Evolutionary conservation across 2,329 filamentous ascomycete genomes (phyloP).

Genomic region (Alternaria brassicicola): DNA sequence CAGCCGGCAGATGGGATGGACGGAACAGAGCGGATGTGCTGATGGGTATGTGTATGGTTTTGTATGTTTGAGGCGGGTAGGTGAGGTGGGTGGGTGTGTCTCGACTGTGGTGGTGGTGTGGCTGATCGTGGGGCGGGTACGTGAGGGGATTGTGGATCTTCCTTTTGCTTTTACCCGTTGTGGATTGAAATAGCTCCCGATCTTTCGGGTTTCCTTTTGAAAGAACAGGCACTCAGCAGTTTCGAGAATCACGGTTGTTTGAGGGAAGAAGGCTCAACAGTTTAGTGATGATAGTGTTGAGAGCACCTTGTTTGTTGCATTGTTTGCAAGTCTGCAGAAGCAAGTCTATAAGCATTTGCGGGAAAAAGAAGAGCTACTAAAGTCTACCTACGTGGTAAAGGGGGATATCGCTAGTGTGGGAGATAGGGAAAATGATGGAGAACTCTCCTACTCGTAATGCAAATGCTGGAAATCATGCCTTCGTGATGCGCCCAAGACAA

Average conservation of each 20-base stretch:
- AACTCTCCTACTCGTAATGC: background rate
- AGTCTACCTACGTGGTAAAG: background rate
- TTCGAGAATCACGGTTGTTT: background rate
- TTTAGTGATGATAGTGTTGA: background rate
- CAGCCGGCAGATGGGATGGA: background rate
- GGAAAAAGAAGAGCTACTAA: background rate
- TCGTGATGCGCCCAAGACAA: conserved; percentile 16
- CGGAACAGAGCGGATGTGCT: background rate
- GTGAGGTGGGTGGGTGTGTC: background rate
- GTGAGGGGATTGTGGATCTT: background rate
- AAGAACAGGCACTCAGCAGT: background rate
- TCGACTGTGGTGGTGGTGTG: background rate
- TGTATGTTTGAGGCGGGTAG: background rate
- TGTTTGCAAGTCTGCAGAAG: background rate
- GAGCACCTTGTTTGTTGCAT: background rate
- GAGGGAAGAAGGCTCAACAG: background rate
- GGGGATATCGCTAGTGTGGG: background rate
- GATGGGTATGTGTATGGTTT: background rate
- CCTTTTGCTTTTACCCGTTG: background rate
- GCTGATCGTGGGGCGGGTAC: background rate
- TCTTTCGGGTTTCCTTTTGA: background rate
- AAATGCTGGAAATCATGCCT: conserved; percentile 30
- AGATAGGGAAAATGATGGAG: conserved; percentile 3
- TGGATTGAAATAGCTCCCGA: background rate
- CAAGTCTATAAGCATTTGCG: conserved; percentile 2